Base-by-base conservation (phyloP, 139 green algal species). In the Chlamydomonas applanata region DNA sequence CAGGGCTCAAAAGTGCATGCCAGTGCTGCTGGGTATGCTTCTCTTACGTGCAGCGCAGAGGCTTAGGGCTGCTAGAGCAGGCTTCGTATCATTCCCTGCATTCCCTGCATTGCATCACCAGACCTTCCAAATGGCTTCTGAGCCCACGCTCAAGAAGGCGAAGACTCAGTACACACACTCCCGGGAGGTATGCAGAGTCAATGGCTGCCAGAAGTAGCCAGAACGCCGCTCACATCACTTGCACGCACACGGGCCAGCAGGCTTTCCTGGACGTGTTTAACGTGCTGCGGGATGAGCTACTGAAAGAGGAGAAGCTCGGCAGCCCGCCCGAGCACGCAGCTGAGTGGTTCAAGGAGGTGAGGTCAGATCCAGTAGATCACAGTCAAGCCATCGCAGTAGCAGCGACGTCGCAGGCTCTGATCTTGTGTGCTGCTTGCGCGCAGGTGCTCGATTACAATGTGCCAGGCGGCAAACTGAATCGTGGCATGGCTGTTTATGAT, bases 401-500 rank as follows among this genome's bases (percentile, higher is more conserved):
- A 20, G 30, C n/a, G 14, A 19, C 25, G 20, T 13, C n/a, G 2
- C 40, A n/a, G 46, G 46, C 17, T 25, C 7, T 54, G 5, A 71
- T 17, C 5, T 33, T 7, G 11, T 9, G 64, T 25, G 11, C 3
- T 29, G 11, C 19, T 16, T 16, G 25, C 32, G 2, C n/a, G 57
- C 75, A 81, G 75, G 95, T 98, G 86, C 77, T 96, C 54, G 87
- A 97, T 76, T 98, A 97, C 85, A 98, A 97, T 79, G 92, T 98
- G 20, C 94, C 94, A 0, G 88, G 88, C 24, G 96, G 96, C 35
- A 99, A 99, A 85, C 83, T 99, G 14, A 99, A 99, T 83, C 83
- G 96, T 9, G 96, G 96, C 61, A 95, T 99, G 87, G 93, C 96
- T 5, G 96, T 99, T 30, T 85, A 94, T 33, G 94, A 99, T 71